phyloP scores from a whole-genome alignment of 306 rosid species.

The Glycine latifolia region DNA sequence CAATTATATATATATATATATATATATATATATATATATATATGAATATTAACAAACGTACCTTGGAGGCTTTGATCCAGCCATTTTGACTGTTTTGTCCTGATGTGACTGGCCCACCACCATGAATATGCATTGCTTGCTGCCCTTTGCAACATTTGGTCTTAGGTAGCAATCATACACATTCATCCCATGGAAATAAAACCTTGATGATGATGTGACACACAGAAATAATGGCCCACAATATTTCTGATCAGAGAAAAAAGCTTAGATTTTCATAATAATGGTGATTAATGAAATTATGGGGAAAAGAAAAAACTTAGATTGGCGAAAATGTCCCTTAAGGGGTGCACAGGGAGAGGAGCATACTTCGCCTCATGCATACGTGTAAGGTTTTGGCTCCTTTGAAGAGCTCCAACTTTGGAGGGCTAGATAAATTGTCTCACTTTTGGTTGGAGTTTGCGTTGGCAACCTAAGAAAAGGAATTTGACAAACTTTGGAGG shows the following conservation, averaged over 20 bases:
- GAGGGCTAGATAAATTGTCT: slow-evolving; percentile 8
- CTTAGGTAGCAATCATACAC: slow-evolving; percentile 31
- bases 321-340: slow-evolving; percentile 46
- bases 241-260: slow-evolving; percentile 32
- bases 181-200: slow-evolving; percentile 47
- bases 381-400: slow-evolving; percentile 57
- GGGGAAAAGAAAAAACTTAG: slow-evolving; percentile 41
- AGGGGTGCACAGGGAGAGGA: slow-evolving; percentile 63
- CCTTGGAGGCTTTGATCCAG: slow-evolving; percentile 91
- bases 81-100: slow-evolving; percentile 99
- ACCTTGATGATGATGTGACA: slow-evolving; percentile 18
- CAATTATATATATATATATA: too few species aligned
- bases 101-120: slow-evolving; percentile 99
- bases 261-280: background rate
- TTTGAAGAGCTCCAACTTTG: slow-evolving; percentile 48
- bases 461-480: slow-evolving; percentile 42
- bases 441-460: slow-evolving; percentile 26
- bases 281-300: slow-evolving; percentile 38
- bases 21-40: too few species aligned
- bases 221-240: background rate
- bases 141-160: slow-evolving; percentile 90
- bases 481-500: slow-evolving; percentile 15
- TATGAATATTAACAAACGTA: slow-evolving; percentile 24
- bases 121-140: slow-evolving; percentile 97
- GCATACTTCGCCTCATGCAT: slow-evolving; percentile 64